Base-by-base conservation (phyloP, 2,329 filamentous ascomycete species). In the Trichophyton schoenleinii region DNA sequence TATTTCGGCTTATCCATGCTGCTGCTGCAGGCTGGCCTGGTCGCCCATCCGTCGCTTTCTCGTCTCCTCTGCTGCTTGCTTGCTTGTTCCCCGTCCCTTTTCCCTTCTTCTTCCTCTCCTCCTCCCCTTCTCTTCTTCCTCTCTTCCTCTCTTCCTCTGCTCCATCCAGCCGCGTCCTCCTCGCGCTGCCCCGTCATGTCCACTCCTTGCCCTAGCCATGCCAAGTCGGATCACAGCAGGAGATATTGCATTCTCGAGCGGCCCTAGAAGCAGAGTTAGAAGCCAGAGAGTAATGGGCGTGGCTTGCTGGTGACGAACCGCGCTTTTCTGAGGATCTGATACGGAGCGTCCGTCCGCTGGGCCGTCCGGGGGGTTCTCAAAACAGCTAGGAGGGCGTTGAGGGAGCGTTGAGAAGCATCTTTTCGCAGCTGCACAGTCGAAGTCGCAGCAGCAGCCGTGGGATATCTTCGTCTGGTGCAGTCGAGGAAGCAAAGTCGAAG, bases 151-250 rank as follows among this genome's bases (percentile, higher is more conserved):
- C 25, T 52, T 13, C 42, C 42, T 52, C 42, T 46, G 13, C 41
- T 18, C n/a, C 41, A 44, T 44, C 41, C 41, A n/a, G 41, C 13
- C 34, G 41, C n/a, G 41, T 18, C n/a, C 15, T 18, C 41, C 41
- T 44, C 41, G 41, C n/a, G n/a, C 41, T 44, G 41, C 41, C 46
- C 58, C 28, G 20, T 18, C 44, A 31, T 25, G 22, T 57, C 41
- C 41, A 20, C 31, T 44, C 41, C 41, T n/a, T 20, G 6, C 57
- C 28, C 44, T 44, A 59, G 34, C 57, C n/a, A 57, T 57, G 55
- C 34, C 55, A 57, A 41, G 55, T 41, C 52, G 52, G 52, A 55
- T 55, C 52, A 38, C 52, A 55, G 28, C 52, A 55, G 52, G 15
- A 34, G 52, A n/a, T 55, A 38, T 55, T 20, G 34, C 52, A 34